Conservation (phyloP, 108 stramenopile genomes). For the Pseudonitzschia pungens region DNA sequence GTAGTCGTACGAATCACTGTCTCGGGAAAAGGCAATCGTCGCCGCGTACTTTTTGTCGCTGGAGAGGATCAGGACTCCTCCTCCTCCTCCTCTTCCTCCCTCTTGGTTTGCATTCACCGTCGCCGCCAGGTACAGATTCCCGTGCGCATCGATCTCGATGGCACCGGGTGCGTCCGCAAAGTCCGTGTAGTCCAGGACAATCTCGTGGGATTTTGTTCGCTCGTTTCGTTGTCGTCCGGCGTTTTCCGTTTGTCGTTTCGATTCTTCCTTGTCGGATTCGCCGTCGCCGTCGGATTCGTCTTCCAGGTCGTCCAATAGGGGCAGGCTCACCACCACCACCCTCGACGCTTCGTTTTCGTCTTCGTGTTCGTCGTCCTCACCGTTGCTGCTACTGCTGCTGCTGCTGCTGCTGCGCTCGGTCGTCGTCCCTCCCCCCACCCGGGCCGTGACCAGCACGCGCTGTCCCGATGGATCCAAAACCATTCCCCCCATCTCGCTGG, state of each 20-base stretch:
- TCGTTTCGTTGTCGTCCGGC: neutral
- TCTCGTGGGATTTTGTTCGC: neutral
- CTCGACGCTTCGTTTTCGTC: too few species aligned
- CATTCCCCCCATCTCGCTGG: slow-evolving; percentile 38
- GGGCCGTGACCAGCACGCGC: neutral
- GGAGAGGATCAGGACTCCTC: slow-evolving; percentile 34
- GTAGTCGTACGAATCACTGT: neutral
- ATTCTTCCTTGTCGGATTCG: neutral
- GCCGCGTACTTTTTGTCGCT: neutral
- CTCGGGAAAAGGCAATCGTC: neutral
- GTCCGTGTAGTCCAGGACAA: slow-evolving; percentile 19
- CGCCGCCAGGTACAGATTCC: slow-evolving; percentile 48
- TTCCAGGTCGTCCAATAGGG: neutral
- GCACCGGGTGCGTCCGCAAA: slow-evolving; percentile 33
- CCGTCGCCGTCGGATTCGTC: slow-evolving; percentile 3
- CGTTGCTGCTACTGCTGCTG: neutral
- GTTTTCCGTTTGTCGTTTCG: neutral
- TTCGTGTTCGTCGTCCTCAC: neutral
- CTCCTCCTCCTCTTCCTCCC: too few species aligned
- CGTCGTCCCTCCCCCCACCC: too few species aligned
- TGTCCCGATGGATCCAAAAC: slow-evolving; percentile 13
- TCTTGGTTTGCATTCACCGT: too few species aligned
- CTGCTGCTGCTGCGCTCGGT: too few species aligned
- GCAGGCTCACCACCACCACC: slow-evolving; percentile 15
- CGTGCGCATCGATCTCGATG: slow-evolving; percentile 51